Evolutionary conservation across 2,329 filamentous ascomycete genomes (phyloP).

Genomic region (Microthyrium microscopicum): DNA sequence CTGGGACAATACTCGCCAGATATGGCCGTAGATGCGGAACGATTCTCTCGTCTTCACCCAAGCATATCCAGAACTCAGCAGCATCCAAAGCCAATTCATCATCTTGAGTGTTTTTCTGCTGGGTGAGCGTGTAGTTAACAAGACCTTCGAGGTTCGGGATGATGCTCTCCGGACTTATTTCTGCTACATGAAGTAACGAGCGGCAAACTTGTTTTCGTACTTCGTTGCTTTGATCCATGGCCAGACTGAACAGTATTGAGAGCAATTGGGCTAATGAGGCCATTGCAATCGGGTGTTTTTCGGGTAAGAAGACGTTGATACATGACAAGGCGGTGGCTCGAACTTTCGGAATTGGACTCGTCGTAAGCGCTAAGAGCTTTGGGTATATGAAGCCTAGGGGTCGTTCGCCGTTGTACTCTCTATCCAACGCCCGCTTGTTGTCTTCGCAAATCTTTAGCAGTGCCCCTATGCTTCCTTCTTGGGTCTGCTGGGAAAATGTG

Average conservation of each 20-base stretch:
- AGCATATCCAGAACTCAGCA: constrained; percentile 91
- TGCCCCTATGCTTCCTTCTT: constrained; percentile 88
- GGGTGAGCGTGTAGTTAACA: constrained; percentile 81
- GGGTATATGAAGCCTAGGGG: constrained; percentile 81
- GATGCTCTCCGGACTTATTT: constrained; percentile 79
- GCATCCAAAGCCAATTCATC: constrained; percentile 85
- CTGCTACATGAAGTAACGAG: constrained; percentile 80
- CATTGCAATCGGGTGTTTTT: constrained; percentile 67
- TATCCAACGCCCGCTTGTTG: constrained; percentile 71
- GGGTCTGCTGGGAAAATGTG: constrained; percentile 50
- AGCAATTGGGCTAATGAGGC: constrained; percentile 68
- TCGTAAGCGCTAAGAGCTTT: constrained; percentile 75
- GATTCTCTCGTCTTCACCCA: constrained; percentile 72
- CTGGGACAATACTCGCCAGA: constrained; percentile 71
- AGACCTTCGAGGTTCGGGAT: constrained; percentile 73
- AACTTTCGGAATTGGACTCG: constrained; percentile 59
- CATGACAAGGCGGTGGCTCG: constrained; percentile 63
- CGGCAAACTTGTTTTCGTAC: constrained; percentile 88
- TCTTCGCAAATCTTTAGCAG: constrained; percentile 95
- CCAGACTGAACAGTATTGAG: constrained; percentile 64
- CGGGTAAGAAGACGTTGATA: constrained; percentile 82
- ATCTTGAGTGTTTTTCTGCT: constrained; percentile 68
- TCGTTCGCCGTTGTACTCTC: constrained; percentile 73
- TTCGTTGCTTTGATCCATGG: constrained; percentile 59
- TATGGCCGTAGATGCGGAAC: constrained; percentile 62